These are phyloP conservation scores for Pseudodiploospora longispora DNA, from an alignment of 2,329 filamentous ascomycete genomes.

Conservation along the genomic window DNA sequence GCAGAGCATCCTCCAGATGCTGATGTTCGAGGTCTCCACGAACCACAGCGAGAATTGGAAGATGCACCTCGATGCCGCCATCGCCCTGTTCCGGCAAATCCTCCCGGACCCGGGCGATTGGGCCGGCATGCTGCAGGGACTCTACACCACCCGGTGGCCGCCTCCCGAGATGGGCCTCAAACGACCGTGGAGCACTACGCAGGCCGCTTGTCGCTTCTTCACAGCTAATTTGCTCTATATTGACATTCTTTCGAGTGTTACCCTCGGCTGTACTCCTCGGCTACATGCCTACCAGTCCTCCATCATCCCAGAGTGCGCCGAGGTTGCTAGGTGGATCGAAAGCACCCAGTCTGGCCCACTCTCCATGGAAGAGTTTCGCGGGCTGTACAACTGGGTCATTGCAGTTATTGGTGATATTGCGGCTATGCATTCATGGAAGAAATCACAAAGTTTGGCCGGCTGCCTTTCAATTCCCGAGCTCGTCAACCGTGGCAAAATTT, in stretches of 20 bases:
- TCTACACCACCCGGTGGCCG: constrained; percentile 25
- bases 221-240: constrained; percentile 38
- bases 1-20: constrained; percentile 44
- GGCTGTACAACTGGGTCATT: constrained; percentile 50
- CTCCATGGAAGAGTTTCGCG: constrained; percentile 43
- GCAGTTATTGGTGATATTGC: constrained; percentile 46
- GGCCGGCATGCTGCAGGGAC: constrained; percentile 24
- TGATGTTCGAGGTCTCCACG: constrained; percentile 42
- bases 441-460: constrained; percentile 32
- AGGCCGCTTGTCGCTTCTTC: constrained; percentile 40
- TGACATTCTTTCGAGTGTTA: constrained; percentile 42
- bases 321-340: constrained; percentile 9
- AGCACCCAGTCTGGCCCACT: constrained; percentile 22
- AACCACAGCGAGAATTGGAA: constrained; percentile 40
- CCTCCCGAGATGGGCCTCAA: constrained; percentile 23
- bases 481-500: constrained; percentile 32
- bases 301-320: constrained; percentile 27
- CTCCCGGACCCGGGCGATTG: constrained; percentile 29
- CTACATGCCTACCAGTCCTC: constrained; percentile 32
- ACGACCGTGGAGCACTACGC: constrained; percentile 35
- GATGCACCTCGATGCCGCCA: constrained; percentile 41
- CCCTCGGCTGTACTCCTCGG: constrained; percentile 32
- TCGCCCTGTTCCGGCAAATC: constrained; percentile 40
- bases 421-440: constrained; percentile 48
- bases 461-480: constrained; percentile 39